Base-by-base conservation (phyloP, 176 grass and related monocot species). In the Phragmites australis region DNA sequence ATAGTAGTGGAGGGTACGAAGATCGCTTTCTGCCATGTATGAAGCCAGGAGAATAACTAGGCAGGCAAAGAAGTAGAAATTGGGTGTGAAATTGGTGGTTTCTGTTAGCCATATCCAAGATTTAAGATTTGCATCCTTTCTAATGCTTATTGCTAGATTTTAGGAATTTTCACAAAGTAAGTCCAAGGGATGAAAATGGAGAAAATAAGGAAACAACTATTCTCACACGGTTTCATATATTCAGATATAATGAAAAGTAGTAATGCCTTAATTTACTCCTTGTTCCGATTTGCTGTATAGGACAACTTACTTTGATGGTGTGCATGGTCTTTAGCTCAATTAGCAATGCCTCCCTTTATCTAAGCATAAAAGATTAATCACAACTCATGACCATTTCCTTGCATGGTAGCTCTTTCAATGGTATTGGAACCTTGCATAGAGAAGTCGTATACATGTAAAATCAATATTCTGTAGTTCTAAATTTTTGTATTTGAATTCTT, bases 341-440 rank as follows among this genome's bases (percentile, higher is more conserved):
- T 54, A 49, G 14, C 15, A 29, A n/a, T 34, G 21, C 49, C 19
- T 22, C 47, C 8, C 5, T 54, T 73, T 39, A 12, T 54, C 31
- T 22, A 39, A 39, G 39, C 18, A 7, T 37, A 73, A 26, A 18
- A 57, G 25, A 26, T 12, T 25, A 25, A 6, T 2, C 21, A 43
- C 65, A 67, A 45, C 25, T 26, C 65, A 68, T 68, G 39, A 68
- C 12, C 2, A n/a, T 68, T 44, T 51, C 29, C 29, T 39, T 73
- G 70, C 27, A 37, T 34, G 26, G 1, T 72, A 73, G 27, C 19
- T 73, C 18, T 73, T 73, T 53, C 40, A 68, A 45, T 68, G 65
- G 16, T 71, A 54, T n/a, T 39, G 30, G 18, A 26, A n/a, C 18
- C 10, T 39, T 22, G 48, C 48, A 34, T n/a, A 34, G 9, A 11